These are phyloP conservation scores for Phaeosphaeriaceae sp. DNA, from an alignment of 2,329 filamentous ascomycete genomes.

Conservation along the genomic window DNA sequence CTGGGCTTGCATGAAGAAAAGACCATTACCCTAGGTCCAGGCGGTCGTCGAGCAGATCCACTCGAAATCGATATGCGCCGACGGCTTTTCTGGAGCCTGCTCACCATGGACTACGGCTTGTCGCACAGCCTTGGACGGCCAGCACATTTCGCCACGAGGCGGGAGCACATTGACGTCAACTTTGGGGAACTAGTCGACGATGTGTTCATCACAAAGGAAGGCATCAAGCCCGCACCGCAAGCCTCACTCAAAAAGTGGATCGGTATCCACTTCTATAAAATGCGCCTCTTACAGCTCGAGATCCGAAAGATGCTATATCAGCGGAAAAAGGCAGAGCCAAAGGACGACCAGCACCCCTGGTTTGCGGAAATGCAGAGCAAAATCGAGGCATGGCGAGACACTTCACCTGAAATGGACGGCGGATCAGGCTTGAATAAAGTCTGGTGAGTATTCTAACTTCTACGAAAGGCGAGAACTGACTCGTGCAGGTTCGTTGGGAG, in stretches of 20 bases:
- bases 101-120: conserved; percentile 87
- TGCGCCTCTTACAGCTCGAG: conserved; percentile 86
- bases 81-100: conserved; percentile 85
- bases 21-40: conserved; percentile 73
- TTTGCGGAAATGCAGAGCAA: conserved; percentile 81
- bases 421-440: conserved; percentile 76
- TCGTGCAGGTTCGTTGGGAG: conserved; percentile 65
- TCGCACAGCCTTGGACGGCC: conserved; percentile 88
- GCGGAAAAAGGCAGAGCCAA: conserved; percentile 77
- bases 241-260: conserved; percentile 84
- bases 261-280: conserved; percentile 91
- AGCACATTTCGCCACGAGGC: conserved; percentile 79
- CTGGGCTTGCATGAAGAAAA: conserved; percentile 88
- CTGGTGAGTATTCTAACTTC: conserved; percentile 65
- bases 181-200: conserved; percentile 88
- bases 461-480: background rate
- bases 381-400: conserved; percentile 79
- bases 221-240: conserved; percentile 73
- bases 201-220: conserved; percentile 77
- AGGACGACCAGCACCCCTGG: conserved; percentile 84
- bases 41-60: conserved; percentile 68
- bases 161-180: conserved; percentile 83
- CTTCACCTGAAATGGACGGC: conserved; percentile 74
- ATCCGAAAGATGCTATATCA: conserved; percentile 87
- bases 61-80: conserved; percentile 89